Evolutionary conservation across 345 rosid species (phyloP).

Genomic region (Lepidium sativum): DNA sequence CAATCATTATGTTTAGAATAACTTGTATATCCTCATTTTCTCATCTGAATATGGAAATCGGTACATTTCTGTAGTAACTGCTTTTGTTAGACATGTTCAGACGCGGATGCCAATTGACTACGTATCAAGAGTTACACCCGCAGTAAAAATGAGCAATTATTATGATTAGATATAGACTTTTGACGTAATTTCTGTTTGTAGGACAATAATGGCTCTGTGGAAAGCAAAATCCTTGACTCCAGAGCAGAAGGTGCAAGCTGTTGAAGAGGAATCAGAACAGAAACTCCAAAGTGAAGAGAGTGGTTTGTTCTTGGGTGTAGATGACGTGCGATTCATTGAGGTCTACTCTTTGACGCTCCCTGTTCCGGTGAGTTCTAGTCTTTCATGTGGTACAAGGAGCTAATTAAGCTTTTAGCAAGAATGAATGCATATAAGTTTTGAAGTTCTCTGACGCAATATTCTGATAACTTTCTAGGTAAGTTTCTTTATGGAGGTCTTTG

Average conservation of each 20-base stretch:
- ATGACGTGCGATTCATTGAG: constrained; percentile 80
- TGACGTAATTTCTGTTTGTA: constrained; percentile 11
- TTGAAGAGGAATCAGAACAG: constrained; percentile 85
- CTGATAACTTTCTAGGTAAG: constrained; percentile 37
- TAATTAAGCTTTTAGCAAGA: not conserved
- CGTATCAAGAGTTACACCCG: not conserved
- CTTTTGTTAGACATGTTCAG: not conserved
- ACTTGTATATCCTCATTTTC: not conserved
- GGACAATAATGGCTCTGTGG: constrained; percentile 98
- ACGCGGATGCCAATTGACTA: not conserved
- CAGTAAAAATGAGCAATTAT: not conserved
- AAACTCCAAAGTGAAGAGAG: constrained; percentile 72
- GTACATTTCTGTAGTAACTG: not conserved
- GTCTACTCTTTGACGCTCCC: constrained; percentile 50
- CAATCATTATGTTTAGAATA: not conserved
- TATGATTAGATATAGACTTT: not conserved
- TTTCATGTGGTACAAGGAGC: no score
- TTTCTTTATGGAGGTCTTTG: constrained; percentile 67
- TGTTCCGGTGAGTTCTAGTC: constrained; percentile 55
- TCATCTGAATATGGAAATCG: not conserved
- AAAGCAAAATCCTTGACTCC: constrained; percentile 86
- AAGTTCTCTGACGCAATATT: not conserved
- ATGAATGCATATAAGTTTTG: not conserved
- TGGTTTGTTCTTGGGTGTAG: constrained; percentile 72
- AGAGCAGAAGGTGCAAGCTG: constrained; percentile 85